Conservation (phyloP, 1,284 basidiomycete species). For the Vanrija pseudolonga region DNA sequence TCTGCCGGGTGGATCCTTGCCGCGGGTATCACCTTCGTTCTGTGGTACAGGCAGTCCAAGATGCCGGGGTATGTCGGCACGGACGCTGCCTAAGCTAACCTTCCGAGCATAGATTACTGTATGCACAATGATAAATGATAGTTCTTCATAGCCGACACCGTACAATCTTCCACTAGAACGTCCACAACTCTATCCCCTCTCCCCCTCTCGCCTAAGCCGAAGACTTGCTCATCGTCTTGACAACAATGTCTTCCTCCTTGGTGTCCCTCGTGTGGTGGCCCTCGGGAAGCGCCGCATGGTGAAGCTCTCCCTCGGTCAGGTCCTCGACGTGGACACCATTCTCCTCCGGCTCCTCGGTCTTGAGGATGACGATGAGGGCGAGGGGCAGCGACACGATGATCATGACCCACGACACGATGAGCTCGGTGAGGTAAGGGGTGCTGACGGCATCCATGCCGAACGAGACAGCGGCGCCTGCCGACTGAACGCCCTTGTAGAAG, state of each 20-base stretch:
- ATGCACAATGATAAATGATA: too few species aligned
- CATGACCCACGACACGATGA: constrained; percentile 30
- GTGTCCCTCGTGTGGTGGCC: constrained; percentile 21
- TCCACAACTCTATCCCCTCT: too few species aligned
- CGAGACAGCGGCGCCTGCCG: constrained; percentile 49
- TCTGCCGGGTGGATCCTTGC: constrained; percentile 28
- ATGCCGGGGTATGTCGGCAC: constrained; percentile 15
- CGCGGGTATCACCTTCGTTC: constrained; percentile 30
- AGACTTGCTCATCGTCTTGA: too few species aligned
- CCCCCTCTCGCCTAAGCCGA: too few species aligned
- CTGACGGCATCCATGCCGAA: constrained; percentile 55
- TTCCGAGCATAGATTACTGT: too few species aligned
- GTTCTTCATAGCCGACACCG: too few species aligned
- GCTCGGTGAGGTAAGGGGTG: constrained; percentile 35
- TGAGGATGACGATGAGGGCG: constrained; percentile 30
- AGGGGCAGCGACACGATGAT: constrained; percentile 32
- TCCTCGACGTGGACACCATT: constrained; percentile 25
- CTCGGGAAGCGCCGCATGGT: constrained; percentile 27
- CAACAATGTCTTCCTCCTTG: neutral
- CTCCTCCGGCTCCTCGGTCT: constrained; percentile 12
- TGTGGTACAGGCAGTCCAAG: constrained; percentile 32
- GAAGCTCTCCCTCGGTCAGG: constrained; percentile 12
- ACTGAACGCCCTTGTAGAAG: constrained; percentile 45
- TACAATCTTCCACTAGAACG: too few species aligned
- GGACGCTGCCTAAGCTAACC: too few species aligned